A percentile compares a stretch with the other conserved stretches of the same genome.
Evolutionary conservation across 768 basidiomycete species (phyloP).

Genomic region (Fistulinella prunicolor): DNA sequence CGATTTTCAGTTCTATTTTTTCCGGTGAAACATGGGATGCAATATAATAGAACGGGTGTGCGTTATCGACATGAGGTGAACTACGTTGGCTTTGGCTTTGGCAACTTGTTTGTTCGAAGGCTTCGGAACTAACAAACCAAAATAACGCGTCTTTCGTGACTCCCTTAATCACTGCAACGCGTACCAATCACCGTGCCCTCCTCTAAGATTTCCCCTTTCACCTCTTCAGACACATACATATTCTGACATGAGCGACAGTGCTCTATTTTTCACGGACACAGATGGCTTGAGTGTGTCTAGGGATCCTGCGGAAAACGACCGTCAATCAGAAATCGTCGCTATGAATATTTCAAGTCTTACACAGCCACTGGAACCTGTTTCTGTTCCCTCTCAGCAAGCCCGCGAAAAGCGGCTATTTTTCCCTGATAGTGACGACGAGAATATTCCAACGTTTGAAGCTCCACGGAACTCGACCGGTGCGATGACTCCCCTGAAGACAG

Average conservation of each 20-base stretch:
- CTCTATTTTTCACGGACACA: slow-evolving; percentile 60
- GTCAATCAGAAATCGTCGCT: slow-evolving; percentile 7
- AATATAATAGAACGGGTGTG: too few relatives aligned
- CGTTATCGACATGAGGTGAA: too few relatives aligned
- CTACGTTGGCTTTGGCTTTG: too few relatives aligned
- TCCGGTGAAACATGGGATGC: too few relatives aligned
- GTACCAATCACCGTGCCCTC: background rate
- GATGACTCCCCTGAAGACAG: slow-evolving; percentile 32
- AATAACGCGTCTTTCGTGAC: slow-evolving; percentile 20
- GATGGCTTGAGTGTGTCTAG: slow-evolving; percentile 42
- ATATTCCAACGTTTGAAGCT: slow-evolving; percentile 18
- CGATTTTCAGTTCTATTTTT: too few relatives aligned
- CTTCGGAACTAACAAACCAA: slow-evolving; percentile 20
- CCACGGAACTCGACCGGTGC: background rate
- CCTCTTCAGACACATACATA: background rate
- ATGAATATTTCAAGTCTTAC: background rate
- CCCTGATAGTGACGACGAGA: slow-evolving; percentile 45
- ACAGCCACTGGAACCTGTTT: background rate
- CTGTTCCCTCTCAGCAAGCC: slow-evolving; percentile 9
- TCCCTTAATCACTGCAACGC: slow-evolving; percentile 1
- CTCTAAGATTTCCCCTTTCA: background rate
- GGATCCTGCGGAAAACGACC: background rate
- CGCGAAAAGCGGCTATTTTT: slow-evolving; percentile 38
- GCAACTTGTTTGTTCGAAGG: background rate
- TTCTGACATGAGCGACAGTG: slow-evolving; percentile 14